Percentiles rank a stretch among this genome's conserved stretches.
These are phyloP conservation scores for Tulasnella sp. DNA, from an alignment of 768 basidiomycete genomes.

Conservation along the genomic window DNA sequence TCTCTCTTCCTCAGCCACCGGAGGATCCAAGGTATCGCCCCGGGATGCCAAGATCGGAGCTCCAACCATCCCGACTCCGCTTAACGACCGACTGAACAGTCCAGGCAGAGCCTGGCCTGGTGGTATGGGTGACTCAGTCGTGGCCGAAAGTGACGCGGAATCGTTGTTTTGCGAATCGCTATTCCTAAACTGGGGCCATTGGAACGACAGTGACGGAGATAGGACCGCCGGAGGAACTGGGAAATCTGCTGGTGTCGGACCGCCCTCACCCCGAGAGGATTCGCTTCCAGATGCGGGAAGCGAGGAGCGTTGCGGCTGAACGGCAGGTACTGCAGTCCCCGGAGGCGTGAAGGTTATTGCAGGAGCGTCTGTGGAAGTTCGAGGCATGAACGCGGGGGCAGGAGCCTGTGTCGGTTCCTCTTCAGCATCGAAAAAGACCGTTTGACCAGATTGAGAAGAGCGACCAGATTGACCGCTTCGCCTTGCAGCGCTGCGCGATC, in stretches of 20 bases:
- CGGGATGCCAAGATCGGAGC: neutral
- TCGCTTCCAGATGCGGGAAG: neutral
- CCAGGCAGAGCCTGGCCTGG: neutral
- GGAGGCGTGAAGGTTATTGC: neutral
- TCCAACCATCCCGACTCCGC: neutral
- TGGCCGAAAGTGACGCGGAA: neutral
- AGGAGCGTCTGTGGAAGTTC: neutral
- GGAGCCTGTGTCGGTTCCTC: neutral
- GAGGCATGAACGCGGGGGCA: neutral
- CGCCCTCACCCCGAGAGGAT: neutral
- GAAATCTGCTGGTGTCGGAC: neutral
- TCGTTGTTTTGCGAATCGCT: neutral
- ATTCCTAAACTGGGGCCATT: neutral
- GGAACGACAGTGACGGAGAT: neutral
- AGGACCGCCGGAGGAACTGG: neutral
- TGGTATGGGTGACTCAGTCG: neutral
- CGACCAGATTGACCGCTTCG: neutral
- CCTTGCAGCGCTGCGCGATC: neutral
- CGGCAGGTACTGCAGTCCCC: neutral
- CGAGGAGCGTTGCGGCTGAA: neutral
- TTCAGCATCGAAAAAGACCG: neutral
- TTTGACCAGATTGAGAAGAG: conserved; percentile 1
- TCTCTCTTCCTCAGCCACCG: neutral
- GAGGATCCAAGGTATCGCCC: neutral
- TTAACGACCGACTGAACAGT: neutral